Base-by-base conservation (phyloP, 192 early-diverging fungal genomes). In the Rhizophagus clarus region DNA sequence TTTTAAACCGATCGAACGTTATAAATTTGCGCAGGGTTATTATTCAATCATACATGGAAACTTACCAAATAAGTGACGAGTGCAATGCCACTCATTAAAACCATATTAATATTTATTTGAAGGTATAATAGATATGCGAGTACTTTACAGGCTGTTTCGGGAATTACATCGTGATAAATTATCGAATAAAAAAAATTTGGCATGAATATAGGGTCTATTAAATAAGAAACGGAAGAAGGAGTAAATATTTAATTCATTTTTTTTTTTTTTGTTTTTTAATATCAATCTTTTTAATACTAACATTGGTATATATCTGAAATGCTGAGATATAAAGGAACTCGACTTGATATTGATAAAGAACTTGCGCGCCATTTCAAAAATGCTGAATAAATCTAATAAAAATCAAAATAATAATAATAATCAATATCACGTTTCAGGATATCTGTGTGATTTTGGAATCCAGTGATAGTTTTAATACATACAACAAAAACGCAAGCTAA, bases 51-150 rank as follows among this genome's bases (percentile, higher is more conserved):
- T 40, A 7, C 8, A 40, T 40, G 8, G 6, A 40, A 40, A 40
- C 68, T 42, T 40, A 70, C 68, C 68, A 70, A 40, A 70, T 70
- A 70, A n/a, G 68, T 70, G 68, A 37, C 34, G 3, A 70, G 22
- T 29, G 68, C 68, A 37, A 70, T 70, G n/a, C 68, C 10, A 40
- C 29, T n/a, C 34, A 70, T 70, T 20, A 70, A 40, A 11, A 70
- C n/a, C 68, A 70, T 40, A n/a, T 70, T 70, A 22, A 40, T 2
- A 40, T 31, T 70, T 37, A 70, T 40, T 40, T 70, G 34, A n/a
- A 70, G 6, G 24, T 45, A 70, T 7, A 70, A 22, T 10, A 70
- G 22, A 37, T 70, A 70, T 0, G 68, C 37, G 22, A 70, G 31
- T 34, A 37, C 0, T 70, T 70, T 70, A 70, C 68, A 70, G 40